A percentile compares a stretch with the other conserved stretches of the same genome.
Evolutionary conservation across 1,139 yeast genomes (phyloP).

Genomic region (Debaryomyces sp.): DNA sequence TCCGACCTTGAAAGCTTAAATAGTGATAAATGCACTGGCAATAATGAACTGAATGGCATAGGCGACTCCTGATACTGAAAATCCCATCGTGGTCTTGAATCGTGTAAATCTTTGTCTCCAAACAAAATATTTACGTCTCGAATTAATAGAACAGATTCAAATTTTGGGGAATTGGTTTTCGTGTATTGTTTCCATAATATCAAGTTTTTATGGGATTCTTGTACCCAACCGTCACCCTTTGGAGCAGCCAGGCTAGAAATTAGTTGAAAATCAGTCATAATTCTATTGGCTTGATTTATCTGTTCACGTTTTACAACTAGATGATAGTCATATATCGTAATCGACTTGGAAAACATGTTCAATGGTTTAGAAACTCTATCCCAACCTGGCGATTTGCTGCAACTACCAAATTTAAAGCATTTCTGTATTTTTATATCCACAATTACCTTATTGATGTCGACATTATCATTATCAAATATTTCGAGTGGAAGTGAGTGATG

Average conservation of each 20-base stretch:
- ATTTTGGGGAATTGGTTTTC: background rate
- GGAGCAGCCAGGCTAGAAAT: conserved; percentile 5
- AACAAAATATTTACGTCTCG: conserved; percentile 24
- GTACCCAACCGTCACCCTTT: conserved; percentile 9
- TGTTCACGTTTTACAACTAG: conserved; percentile 3
- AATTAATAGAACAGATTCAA: conserved; percentile 10
- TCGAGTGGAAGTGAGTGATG: background rate
- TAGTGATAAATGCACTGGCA: conserved; percentile 20
- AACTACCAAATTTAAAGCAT: conserved; percentile 9
- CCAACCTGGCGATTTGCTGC: conserved; percentile 10
- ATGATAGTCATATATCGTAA: conserved; percentile 7
- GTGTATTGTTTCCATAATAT: conserved; percentile 10
- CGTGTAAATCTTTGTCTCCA: conserved; percentile 23
- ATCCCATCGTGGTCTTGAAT: conserved; percentile 20
- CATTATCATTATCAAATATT: background rate
- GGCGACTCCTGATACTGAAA: conserved; percentile 17
- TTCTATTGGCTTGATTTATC: conserved; percentile 4
- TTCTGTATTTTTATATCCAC: conserved; percentile 10
- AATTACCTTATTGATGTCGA: conserved; percentile 5
- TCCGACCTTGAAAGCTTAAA: conserved; percentile 9
- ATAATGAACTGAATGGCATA: conserved; percentile 15
- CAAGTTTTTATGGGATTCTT: conserved; percentile 5
- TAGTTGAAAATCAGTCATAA: conserved; percentile 8
- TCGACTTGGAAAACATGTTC: conserved; percentile 6
- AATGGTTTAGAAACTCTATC: conserved; percentile 4